Conservation (phyloP, 1,139 yeast genomes). For the Geotrichum phurueaensis region DNA sequence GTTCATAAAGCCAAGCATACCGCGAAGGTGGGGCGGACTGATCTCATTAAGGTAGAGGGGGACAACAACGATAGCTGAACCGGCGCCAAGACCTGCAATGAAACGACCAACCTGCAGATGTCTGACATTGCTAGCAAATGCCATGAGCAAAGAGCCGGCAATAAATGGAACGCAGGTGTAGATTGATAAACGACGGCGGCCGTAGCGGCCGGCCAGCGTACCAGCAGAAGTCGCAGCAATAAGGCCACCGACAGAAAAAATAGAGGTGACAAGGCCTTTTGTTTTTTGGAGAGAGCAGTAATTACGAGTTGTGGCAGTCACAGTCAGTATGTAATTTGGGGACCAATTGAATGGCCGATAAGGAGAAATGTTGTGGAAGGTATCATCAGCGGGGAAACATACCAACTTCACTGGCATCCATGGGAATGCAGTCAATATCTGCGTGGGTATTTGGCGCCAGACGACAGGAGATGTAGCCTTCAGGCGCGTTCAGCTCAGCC, state of each 20-base stretch:
- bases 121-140: conserved; percentile 43
- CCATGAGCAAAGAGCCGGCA: conserved; percentile 65
- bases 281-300: not conserved
- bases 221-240: conserved; percentile 74
- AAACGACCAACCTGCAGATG: conserved; percentile 61
- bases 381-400: conserved; percentile 27
- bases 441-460: conserved; percentile 25
- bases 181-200: conserved; percentile 56
- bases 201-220: conserved; percentile 55
- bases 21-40: conserved; percentile 61
- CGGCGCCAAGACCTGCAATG: conserved; percentile 79
- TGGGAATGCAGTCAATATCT: conserved; percentile 49
- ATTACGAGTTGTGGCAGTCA: not conserved
- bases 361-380: not conserved
- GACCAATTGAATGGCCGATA: not conserved
- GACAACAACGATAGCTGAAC: conserved; percentile 78
- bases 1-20: conserved; percentile 79
- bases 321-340: not conserved
- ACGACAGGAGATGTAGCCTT: conserved; percentile 52
- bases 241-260: conserved; percentile 82
- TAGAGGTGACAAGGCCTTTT: conserved; percentile 51
- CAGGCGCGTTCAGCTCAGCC: conserved; percentile 85
- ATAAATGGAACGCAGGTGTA: conserved; percentile 51
- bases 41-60: conserved; percentile 79
- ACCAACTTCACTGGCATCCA: conserved; percentile 65